Evolutionary conservation across 306 rosid species (phyloP).

Genomic region (Hylodesmum podocarpum): DNA sequence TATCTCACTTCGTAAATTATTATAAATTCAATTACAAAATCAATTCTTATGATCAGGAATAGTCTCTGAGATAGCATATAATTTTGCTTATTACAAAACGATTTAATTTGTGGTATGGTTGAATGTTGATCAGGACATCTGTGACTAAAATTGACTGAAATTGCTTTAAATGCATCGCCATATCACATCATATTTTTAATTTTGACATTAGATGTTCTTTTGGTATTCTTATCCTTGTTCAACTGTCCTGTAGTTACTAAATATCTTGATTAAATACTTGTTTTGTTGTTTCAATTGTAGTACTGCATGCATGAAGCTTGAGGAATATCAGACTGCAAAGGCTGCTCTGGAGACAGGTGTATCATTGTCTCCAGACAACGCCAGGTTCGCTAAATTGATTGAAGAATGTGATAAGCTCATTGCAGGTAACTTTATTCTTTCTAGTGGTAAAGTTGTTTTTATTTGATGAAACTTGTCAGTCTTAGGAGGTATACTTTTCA

Average conservation of each 20-base stretch:
- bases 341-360: constrained; percentile 71
- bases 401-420: constrained; percentile 68
- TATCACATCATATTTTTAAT: not conserved
- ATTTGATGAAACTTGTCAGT: not conserved
- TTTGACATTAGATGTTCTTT: not conserved
- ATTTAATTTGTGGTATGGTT: constrained; percentile 8
- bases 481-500: not conserved
- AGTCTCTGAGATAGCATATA: not conserved
- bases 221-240: not conserved
- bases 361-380: constrained; percentile 51
- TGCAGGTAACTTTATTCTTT: constrained; percentile 52
- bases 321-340: constrained; percentile 91
- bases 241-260: not conserved
- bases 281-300: constrained; percentile 41
- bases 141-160: not conserved
- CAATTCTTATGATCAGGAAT: not conserved
- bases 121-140: not conserved
- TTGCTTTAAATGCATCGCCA: not conserved
- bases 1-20: not conserved
- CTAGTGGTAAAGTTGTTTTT: constrained; percentile 7
- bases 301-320: constrained; percentile 78
- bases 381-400: constrained; percentile 56
- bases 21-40: not conserved
- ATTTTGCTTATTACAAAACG: not conserved
- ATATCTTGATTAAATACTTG: not conserved